These are phyloP conservation scores for Xylaria sp. DNA, from an alignment of 2,329 filamentous ascomycete species.

Conservation along the genomic window DNA sequence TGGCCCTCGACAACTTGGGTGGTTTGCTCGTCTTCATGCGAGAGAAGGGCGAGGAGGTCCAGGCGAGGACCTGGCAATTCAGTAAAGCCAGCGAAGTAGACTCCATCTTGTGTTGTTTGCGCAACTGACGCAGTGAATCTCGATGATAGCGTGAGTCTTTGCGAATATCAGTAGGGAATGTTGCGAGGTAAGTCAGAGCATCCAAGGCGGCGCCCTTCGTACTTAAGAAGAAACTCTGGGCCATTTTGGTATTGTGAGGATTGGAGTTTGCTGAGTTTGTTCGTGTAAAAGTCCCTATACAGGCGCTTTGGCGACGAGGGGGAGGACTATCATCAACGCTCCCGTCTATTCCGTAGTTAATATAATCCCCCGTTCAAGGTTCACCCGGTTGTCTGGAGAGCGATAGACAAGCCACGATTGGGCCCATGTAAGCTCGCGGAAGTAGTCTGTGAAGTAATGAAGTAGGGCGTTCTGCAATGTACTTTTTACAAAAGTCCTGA, in stretches of 20 bases:
- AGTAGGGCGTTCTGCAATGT: background rate
- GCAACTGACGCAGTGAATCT: background rate
- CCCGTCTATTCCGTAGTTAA: background rate
- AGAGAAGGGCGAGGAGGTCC: background rate
- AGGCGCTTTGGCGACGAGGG: background rate
- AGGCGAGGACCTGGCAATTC: conserved; percentile 1
- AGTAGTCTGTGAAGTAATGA: background rate
- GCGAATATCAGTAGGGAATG: background rate
- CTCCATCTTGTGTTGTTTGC: conserved; percentile 1
- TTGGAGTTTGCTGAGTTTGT: too few species aligned
- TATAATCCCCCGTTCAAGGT: background rate
- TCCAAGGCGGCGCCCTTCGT: background rate
- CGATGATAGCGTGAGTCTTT: background rate
- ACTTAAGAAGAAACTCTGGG: background rate
- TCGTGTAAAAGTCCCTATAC: background rate
- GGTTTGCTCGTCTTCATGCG: background rate
- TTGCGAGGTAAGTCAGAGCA: background rate
- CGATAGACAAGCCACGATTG: background rate
- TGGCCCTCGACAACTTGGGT: conserved; percentile 3
- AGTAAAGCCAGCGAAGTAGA: conserved; percentile 1
- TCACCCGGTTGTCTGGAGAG: background rate
- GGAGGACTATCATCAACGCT: background rate
- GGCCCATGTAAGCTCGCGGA: background rate
- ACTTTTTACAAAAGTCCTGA: background rate
- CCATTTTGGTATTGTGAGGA: background rate